Base-by-base conservation (phyloP, 2,329 filamentous ascomycete species). In the Rutstroemia sp. region DNA sequence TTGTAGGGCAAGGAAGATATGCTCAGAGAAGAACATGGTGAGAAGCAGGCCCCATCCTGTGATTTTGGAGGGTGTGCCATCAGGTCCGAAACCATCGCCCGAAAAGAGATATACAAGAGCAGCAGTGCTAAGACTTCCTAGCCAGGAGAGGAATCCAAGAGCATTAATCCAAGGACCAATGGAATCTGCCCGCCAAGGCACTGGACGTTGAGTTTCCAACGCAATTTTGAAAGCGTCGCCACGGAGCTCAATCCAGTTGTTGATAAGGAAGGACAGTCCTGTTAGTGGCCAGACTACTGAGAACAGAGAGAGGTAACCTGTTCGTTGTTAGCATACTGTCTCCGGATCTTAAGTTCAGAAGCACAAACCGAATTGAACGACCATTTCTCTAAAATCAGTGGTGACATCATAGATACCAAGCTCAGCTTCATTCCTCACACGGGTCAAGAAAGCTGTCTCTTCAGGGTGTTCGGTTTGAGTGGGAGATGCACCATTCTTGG, bases 241-340 rank as follows among this genome's bases (percentile, higher is more conserved):
- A 44, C 94, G 88, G 40, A 97, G 81, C 70, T 97, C 94, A 57
- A 99, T 76, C 91, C 92, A 97, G 74, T 97, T 95, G 74, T 97
- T 97, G 71, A 94, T 76, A 12, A 97, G 75, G 75, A 97, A 97
- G 1, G 88, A 92, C 56, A 90, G 79, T 2, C 88, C 86, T 0
- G 92, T 92, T n/a, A 97, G 76, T 0, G 94, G 94, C 94, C 94
- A 99, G 54, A 96, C 84, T 2, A 94, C 88, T 0, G 89, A 94
- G 71, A 97, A 97, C 9, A 97, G 79, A 0, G 88, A 87, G 0
- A 99, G 78, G 69, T 96, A 97, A 30, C 92, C 90, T 76, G 81
- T 23, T 30, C 14, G 67, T 60, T 66, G 68, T 72, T 51, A 65
- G 64, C 54, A 23, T 21, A 10, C n/a, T 4, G 25, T 7, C 19